These are phyloP conservation scores for Aspergillus awamori DNA, from an alignment of 2,329 filamentous ascomycete genomes.

Conservation along the genomic window DNA sequence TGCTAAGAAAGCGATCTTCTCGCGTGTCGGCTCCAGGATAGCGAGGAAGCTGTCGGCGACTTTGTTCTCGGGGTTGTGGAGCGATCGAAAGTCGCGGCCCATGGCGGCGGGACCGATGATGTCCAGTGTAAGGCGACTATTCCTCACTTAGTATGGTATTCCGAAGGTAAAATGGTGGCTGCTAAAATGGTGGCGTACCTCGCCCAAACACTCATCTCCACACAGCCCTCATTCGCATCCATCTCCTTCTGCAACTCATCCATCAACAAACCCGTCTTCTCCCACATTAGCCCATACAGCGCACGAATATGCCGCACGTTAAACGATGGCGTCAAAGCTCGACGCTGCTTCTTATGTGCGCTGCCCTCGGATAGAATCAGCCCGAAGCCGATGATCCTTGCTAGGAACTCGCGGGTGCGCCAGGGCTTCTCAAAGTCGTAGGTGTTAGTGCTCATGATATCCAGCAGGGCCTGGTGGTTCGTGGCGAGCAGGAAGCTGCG, in stretches of 20 bases:
- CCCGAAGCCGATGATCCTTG: constrained; percentile 54
- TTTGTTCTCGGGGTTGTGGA: constrained; percentile 55
- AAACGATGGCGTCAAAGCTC: constrained; percentile 41
- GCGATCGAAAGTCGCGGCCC: constrained; percentile 58
- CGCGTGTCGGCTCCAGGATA: constrained; percentile 52
- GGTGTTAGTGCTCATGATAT: constrained; percentile 55
- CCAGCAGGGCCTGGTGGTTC: constrained; percentile 48
- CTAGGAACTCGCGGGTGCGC: constrained; percentile 48
- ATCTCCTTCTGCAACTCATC: constrained; percentile 39
- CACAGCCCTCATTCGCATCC: constrained; percentile 29
- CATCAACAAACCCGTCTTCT: constrained; percentile 39
- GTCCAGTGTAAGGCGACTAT: constrained; percentile 56
- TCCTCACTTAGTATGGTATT: neutral
- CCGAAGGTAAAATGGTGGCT: neutral
- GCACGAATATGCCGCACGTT: constrained; percentile 41
- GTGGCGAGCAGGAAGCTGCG: constrained; percentile 34
- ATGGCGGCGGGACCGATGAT: constrained; percentile 62
- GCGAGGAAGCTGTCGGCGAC: constrained; percentile 56
- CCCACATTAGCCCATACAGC: constrained; percentile 42
- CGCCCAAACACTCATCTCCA: constrained; percentile 41
- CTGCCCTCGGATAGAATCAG: constrained; percentile 55
- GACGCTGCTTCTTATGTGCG: constrained; percentile 52
- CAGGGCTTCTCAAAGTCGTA: constrained; percentile 59
- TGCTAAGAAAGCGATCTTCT: constrained; percentile 48
- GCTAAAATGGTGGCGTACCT: constrained; percentile 23